Percentiles rank a stretch among this genome's conserved stretches.
phyloP scores from a whole-genome alignment of 257 asterid species.

The Solanum rostratum region DNA sequence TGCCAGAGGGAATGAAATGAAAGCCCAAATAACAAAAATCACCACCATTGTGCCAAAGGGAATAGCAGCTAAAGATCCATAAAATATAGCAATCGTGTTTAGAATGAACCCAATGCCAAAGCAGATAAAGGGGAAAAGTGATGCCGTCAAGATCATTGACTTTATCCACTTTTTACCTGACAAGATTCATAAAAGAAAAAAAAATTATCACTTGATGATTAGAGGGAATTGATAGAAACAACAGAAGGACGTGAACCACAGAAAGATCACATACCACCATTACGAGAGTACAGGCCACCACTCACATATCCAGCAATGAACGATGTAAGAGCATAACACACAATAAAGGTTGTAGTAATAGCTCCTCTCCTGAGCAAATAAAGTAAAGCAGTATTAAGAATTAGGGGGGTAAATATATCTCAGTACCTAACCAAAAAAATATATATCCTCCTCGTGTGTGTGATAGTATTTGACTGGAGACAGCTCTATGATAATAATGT shows the following conservation, averaged over 20 bases:
- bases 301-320: slow-evolving; percentile 79
- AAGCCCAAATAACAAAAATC: slow-evolving; percentile 69
- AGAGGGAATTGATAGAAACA: background rate
- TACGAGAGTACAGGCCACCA: slow-evolving; percentile 71
- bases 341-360: slow-evolving; percentile 56
- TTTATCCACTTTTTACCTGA: slow-evolving; percentile 81
- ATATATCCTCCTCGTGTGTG: background rate
- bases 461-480: background rate
- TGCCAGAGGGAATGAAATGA: slow-evolving; percentile 77
- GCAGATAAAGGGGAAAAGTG: slow-evolving; percentile 76
- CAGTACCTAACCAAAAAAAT: background rate
- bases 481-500: background rate
- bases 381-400: background rate
- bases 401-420: background rate
- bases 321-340: slow-evolving; percentile 75
- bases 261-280: slow-evolving; percentile 47
- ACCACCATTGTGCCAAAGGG: slow-evolving; percentile 83
- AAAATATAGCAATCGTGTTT: slow-evolving; percentile 71
- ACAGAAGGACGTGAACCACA: background rate
- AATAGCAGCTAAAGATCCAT: slow-evolving; percentile 79
- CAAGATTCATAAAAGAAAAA: background rate
- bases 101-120: slow-evolving; percentile 58
- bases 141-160: slow-evolving; percentile 77
- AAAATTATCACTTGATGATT: background rate
- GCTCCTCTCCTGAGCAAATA: slow-evolving; percentile 72